A percentile compares a stretch with the other conserved stretches of the same genome.
Evolutionary conservation across 2,329 filamentous ascomycete species (phyloP).

Genomic region (Onygenales sp.): DNA sequence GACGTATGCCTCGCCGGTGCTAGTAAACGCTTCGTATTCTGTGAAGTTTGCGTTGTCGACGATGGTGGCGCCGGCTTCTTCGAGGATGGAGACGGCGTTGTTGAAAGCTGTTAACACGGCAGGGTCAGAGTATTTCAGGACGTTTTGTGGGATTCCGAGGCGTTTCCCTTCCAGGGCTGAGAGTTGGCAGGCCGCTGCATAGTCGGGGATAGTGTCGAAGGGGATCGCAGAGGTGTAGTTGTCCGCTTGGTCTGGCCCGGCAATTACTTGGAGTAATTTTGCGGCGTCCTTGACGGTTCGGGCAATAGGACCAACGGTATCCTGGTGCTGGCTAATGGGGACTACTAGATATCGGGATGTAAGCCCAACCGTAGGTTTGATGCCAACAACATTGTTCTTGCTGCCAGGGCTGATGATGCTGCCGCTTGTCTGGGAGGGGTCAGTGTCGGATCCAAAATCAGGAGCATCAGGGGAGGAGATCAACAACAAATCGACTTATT

Average conservation of each 20-base stretch:
- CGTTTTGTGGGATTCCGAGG: conserved; percentile 56
- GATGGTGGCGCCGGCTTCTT: conserved; percentile 49
- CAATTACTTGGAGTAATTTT: conserved; percentile 50
- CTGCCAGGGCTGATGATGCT: conserved; percentile 8
- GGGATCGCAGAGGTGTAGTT: conserved; percentile 54
- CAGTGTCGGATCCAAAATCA: background rate
- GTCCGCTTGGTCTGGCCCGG: conserved; percentile 42
- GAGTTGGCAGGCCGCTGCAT: conserved; percentile 48
- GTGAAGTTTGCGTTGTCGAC: conserved; percentile 53
- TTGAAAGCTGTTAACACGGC: conserved; percentile 46
- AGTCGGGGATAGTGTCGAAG: conserved; percentile 45
- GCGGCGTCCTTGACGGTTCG: conserved; percentile 51
- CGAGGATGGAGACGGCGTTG: conserved; percentile 42
- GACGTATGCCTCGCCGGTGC: conserved; percentile 24
- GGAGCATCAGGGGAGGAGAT: background rate
- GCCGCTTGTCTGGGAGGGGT: conserved; percentile 1
- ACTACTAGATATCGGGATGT: conserved; percentile 52
- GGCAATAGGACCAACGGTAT: conserved; percentile 50
- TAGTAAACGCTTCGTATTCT: conserved; percentile 36
- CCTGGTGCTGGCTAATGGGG: conserved; percentile 51
- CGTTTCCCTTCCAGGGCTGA: conserved; percentile 47
- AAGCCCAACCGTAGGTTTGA: conserved; percentile 59
- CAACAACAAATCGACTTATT: background rate
- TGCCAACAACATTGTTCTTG: conserved; percentile 54
- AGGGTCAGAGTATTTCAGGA: conserved; percentile 32